Base-by-base conservation (phyloP, 2,329 filamentous ascomycete genomes). In the Pseudonectria buxi region DNA sequence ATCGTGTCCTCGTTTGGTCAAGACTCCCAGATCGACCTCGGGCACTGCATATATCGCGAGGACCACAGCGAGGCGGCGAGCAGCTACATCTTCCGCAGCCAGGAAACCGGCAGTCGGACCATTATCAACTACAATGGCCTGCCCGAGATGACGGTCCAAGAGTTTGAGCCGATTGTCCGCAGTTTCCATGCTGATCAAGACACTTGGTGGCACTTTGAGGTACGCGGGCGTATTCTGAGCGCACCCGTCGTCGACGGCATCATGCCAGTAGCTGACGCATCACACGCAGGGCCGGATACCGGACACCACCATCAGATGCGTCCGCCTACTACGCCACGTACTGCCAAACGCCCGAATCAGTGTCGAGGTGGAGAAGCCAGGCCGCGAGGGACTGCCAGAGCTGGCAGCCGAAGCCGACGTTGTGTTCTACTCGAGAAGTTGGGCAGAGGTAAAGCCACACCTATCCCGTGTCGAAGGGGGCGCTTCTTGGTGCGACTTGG, bases 181-280 rank as follows among this genome's bases (percentile, higher is more conserved):
- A 52, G 46, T 15, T 55, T 77, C 30, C 49, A 50, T 4, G 39
- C 45, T 7, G 49, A 59, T 25, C 51, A 59, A 24, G 55, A 60
- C 35, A 63, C 60, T 15, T 86, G 78, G 81, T 83, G 78, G 64
- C 83, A 87, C 63, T 86, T 86, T 47, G 82, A 86, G 68, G 79
- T 78, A 54, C 51, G 62, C 39, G 22, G 37, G 28, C 26, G 30
- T 26, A 32, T 15, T 18, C 37, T 15, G 24, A 24, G 30, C 31
- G 18, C 30, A 28, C 29, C 18, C 29, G 18, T 22, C 18, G 15
- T 15, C 28, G 27, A 24, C 18, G 15, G 24, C 24, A 34, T 29
- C 13, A 11, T 33, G 26, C 24, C 24, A 28, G 36, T 31, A 35
- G 36, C 43, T 52, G 33, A 52, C 27, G 33, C 33, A 33, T 14